Evolutionary conservation across 192 early-diverging fungal species (phyloP).

Genomic region (Entrophospora sp.): DNA sequence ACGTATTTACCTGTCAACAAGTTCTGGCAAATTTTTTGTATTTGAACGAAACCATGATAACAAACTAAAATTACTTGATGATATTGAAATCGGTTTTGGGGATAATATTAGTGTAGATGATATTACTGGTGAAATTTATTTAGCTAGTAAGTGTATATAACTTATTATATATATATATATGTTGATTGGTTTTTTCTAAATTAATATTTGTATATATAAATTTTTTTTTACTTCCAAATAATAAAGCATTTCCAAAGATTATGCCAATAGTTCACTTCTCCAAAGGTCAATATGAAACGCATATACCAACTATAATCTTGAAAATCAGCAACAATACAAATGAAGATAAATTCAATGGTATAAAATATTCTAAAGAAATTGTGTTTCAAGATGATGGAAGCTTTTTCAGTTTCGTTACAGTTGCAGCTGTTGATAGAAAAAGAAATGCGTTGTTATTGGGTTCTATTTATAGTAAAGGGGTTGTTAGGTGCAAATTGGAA

Average conservation of each 20-base stretch:
- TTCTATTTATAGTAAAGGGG: constrained; percentile 10
- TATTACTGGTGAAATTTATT: background rate
- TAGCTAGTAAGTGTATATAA: background rate
- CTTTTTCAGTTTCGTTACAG: constrained; percentile 21
- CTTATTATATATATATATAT: constrained; percentile 1
- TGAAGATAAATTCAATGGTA: background rate
- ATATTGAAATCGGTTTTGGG: background rate
- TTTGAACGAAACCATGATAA: background rate
- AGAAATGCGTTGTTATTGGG: constrained; percentile 23
- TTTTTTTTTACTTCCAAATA: background rate
- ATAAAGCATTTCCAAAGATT: too few relatives aligned
- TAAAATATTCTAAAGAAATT: constrained; percentile 13
- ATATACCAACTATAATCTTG: background rate
- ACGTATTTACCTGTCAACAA: background rate
- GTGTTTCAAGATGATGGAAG: constrained; percentile 24
- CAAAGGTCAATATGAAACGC: too few relatives aligned
- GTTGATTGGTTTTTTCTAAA: constrained; percentile 21
- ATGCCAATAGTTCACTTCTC: too few relatives aligned
- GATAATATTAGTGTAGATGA: background rate
- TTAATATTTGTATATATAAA: too few relatives aligned
- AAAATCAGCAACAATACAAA: constrained; percentile 16
- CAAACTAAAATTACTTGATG: background rate
- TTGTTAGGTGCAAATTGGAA: background rate
- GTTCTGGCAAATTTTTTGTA: background rate
- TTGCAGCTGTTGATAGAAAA: constrained; percentile 26